Conservation (phyloP, 768 basidiomycete genomes). For the Paxillus ammoniavirescens region DNA sequence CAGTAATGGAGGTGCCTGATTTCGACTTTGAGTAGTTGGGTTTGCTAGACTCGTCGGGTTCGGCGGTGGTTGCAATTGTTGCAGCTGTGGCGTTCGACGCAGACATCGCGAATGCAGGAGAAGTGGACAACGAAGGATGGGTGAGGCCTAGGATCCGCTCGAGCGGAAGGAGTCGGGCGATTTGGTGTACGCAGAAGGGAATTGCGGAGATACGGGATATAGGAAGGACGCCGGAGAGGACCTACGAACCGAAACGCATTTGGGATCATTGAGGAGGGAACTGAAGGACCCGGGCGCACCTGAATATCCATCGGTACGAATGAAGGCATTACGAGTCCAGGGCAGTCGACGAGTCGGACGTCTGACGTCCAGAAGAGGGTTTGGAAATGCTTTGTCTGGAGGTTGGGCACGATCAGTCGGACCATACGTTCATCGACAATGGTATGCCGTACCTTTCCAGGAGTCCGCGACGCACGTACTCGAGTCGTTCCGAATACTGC, state of each 20-base stretch:
- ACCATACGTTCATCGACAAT: neutral
- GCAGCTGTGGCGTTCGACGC: neutral
- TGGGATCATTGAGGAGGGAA: neutral
- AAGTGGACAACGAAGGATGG: constrained; percentile 42
- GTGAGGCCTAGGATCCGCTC: constrained; percentile 65
- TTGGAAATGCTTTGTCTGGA: constrained; percentile 91
- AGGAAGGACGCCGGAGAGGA: constrained; percentile 67
- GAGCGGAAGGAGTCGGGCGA: constrained; percentile 67
- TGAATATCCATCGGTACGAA: constrained; percentile 82
- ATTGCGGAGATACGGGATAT: constrained; percentile 85
- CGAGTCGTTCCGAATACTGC: constrained; percentile 79
- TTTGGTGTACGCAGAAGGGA: constrained; percentile 76
- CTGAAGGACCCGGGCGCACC: constrained; percentile 33
- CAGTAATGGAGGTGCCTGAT: constrained; percentile 11
- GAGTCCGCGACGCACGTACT: constrained; percentile 82
- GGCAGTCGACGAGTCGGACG: constrained; percentile 91
- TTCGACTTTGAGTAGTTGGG: neutral
- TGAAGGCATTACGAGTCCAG: constrained; percentile 90
- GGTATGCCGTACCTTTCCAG: constrained; percentile 64
- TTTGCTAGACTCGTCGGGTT: neutral
- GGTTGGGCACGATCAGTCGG: neutral
- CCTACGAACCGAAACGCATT: constrained; percentile 35
- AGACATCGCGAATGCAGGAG: constrained; percentile 3
- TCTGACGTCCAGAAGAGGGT: constrained; percentile 87
- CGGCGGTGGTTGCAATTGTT: neutral